Evolutionary conservation across 2,329 filamentous ascomycete genomes (phyloP), one percentile per base, ranked within the genome.

Genomic region (Chaetomiaceae sp.): DNA sequence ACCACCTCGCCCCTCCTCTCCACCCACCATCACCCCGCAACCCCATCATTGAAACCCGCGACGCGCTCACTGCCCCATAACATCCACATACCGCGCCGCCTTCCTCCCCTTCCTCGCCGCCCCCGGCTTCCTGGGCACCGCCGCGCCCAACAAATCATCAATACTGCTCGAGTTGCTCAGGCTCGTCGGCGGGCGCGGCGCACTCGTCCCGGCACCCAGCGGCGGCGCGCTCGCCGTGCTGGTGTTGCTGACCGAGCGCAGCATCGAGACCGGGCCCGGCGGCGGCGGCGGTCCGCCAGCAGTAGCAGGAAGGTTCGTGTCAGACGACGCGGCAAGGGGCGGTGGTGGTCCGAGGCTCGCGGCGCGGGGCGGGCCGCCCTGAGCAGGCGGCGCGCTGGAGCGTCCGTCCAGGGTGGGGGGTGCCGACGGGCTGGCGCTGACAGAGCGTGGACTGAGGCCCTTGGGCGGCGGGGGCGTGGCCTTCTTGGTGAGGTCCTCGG

Each of bases 101-200:
- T 89, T 95, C 72, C 88, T 88, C 59, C 78, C 73, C 65, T 85
- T 88, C 64, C 80, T 86, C 54, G 60, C 47, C 10, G 29, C 69
- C 1, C 74, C 75, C 5, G 74, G 70, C 58, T 86, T 90, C 53
- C 86, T 78, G 15, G 85, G 78, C 24, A 75, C 78, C 3, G 85
- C 79, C 4, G 85, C 82, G 5, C 87, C 87, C 18, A 98, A 71
- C 52, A 98, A 71, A 64, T 98, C 93, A 59, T 98, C 93, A 61
- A 98, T 94, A 58, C 86, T 93, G 65, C 84, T 94, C n/a, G 88
- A 88, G 61, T 88, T 88, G 66, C 88, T 94, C 75, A 95, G 82
- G 52, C 86, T 84, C 3, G 88, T 95, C 6, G 79, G 67, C 4
- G 89, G 89, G 51, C 86, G 72, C 60, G 30, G 17, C 39, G 29